These are phyloP conservation scores for Noccaea caerulescens DNA, from an alignment of 345 rosid genomes.

Conservation along the genomic window DNA sequence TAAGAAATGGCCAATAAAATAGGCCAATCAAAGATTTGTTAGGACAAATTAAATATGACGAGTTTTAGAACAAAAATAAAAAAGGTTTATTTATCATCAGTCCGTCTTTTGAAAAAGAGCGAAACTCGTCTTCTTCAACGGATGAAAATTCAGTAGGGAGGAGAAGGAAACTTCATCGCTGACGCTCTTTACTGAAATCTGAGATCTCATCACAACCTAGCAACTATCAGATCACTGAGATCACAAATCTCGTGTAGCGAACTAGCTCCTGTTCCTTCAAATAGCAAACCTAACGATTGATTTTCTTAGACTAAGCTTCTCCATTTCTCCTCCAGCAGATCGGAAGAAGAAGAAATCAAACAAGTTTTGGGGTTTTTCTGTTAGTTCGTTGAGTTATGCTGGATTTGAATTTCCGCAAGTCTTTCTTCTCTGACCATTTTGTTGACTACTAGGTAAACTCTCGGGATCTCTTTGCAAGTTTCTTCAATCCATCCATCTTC, in stretches of 20 bases:
- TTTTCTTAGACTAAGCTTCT: background rate
- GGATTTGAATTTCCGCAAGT: conserved; percentile 12
- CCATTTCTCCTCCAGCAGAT: background rate
- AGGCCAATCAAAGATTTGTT: too few species aligned
- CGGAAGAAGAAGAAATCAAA: conserved; percentile 13
- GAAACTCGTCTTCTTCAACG: conserved; percentile 28
- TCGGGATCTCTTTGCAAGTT: background rate
- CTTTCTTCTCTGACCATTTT: conserved; percentile 9
- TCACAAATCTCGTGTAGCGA: conserved; percentile 3
- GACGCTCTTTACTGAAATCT: conserved; percentile 16
- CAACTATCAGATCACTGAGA: conserved; percentile 6
- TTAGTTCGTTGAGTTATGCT: background rate
- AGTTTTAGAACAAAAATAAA: too few species aligned
- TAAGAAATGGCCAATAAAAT: too few species aligned
- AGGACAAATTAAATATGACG: too few species aligned
- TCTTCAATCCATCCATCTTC: too few species aligned
- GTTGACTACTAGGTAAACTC: conserved; percentile 25
- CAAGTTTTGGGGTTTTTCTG: background rate
- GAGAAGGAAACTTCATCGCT: conserved; percentile 24
- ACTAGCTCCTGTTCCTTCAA: too few species aligned
- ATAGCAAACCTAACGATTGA: too few species aligned
- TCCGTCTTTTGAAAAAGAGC: background rate
- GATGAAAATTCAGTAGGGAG: background rate
- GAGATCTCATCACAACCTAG: conserved; percentile 21
- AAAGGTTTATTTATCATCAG: too few species aligned